These are phyloP conservation scores for Cyclanthera cordifolia DNA, from an alignment of 306 rosid species.

Conservation along the genomic window DNA sequence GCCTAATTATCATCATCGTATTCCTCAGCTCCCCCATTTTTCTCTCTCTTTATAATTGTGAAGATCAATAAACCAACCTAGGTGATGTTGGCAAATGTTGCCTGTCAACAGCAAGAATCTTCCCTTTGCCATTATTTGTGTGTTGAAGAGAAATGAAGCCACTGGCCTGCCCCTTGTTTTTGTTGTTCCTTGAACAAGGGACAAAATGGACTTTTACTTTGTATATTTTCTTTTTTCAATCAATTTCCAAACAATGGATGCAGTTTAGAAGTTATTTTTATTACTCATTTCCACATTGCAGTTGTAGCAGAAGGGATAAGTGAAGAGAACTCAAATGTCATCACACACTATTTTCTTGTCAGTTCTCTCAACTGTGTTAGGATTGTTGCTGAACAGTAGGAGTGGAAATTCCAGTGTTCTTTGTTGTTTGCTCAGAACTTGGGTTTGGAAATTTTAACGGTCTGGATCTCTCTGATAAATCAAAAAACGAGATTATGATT, in stretches of 20 bases:
- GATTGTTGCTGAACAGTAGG: neutral
- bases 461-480: no score
- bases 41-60: slow-evolving; percentile 34
- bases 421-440: no score
- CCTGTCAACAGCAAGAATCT: slow-evolving; percentile 41
- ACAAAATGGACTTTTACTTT: slow-evolving; percentile 14
- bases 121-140: slow-evolving; percentile 32
- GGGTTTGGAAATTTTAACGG: no score
- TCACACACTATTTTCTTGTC: neutral
- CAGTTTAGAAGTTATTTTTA: no score
- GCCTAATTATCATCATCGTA: slow-evolving; percentile 11
- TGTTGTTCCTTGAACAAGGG: slow-evolving; percentile 36
- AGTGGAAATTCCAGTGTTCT: neutral
- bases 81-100: slow-evolving; percentile 37
- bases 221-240: no score
- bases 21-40: slow-evolving; percentile 7
- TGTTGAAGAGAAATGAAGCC: slow-evolving; percentile 35
- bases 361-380: neutral
- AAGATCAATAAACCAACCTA: slow-evolving; percentile 64
- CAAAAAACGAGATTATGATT: no score
- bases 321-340: neutral
- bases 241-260: neutral
- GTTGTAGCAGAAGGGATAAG: no score
- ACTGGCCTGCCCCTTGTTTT: slow-evolving; percentile 25
- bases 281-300: no score